Base-by-base conservation (phyloP, 495 filamentous ascomycete species). In the Poronia punctata region DNA sequence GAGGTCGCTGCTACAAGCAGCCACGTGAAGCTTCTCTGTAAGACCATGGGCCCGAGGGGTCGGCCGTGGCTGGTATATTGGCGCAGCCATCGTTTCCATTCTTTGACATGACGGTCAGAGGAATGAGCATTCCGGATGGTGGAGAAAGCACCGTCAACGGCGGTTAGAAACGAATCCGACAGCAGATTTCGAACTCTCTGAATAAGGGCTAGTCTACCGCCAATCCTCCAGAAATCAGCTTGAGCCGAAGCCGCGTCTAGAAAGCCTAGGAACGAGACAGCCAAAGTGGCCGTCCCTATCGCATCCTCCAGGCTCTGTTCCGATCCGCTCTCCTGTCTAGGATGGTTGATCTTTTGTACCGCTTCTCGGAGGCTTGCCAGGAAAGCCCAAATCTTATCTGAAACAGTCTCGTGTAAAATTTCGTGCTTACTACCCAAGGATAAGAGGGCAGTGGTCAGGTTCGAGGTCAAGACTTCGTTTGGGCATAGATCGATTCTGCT, bases 41-140 rank as follows among this genome's bases (percentile, higher is more conserved):
- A 61, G 6, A 96, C 66, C 84, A 95, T 89, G n/a, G 88, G 87
- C 4, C 92, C 88, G 21, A 97, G 61, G 2, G 92, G 89, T 11
- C 84, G 78, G 9, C 83, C 84, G 40, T 76, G 70, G 7, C 76
- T 73, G 18, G 88, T 79, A 59, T 98, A 97, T 31, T 85, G 81
- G n/a, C 80, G 79, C 12, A 82, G 66, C 61, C 81, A 88, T 45
- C 76, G 75, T 56, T 80, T 90, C 92, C 92, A 98, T 36, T 88
- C 80, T 44, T 68, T 76, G 12, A 70, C 54, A 35, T 66, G 48
- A 19, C 66, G 67, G 34, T 78, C 71, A 10, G 65, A 60, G 17
- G 61, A 55, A 27, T 84, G 67, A 0, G 67, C 64, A 48, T 72
- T 74, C 7, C 92, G 83, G 38, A 97, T 82, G 2, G 82, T 84